Evolutionary conservation across 495 filamentous ascomycete species (phyloP).

Genomic region (Podospora didyma): DNA sequence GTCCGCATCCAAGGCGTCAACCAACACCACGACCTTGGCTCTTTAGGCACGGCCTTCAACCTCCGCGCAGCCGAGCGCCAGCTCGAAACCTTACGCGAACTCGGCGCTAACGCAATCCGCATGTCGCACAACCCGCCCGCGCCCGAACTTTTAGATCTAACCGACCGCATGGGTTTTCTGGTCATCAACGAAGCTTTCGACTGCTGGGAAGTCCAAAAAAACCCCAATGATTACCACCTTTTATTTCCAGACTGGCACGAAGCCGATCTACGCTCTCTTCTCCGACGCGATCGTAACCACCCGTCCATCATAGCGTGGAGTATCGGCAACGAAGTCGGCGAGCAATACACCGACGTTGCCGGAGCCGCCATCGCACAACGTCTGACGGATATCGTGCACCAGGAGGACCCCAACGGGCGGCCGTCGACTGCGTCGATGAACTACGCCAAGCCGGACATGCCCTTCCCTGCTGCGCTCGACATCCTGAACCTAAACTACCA

Average conservation of each 20-base stretch:
- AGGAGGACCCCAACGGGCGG: conserved; percentile 41
- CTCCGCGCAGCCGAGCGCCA: conserved; percentile 40
- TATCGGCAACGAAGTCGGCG: conserved; percentile 44
- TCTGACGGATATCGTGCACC: conserved; percentile 31
- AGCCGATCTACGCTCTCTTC: conserved; percentile 40
- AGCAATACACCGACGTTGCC: conserved; percentile 27
- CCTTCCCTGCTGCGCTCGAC: conserved; percentile 34
- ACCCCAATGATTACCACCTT: conserved; percentile 40
- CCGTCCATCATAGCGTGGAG: conserved; percentile 48
- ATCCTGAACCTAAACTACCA: conserved; percentile 48
- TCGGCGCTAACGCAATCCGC: conserved; percentile 45
- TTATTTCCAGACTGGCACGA: conserved; percentile 48
- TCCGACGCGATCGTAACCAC: conserved; percentile 49
- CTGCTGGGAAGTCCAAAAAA: conserved; percentile 36
- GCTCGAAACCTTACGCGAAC: conserved; percentile 39
- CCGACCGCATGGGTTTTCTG: conserved; percentile 55
- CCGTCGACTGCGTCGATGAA: conserved; percentile 37
- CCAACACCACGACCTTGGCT: conserved; percentile 47
- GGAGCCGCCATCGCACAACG: conserved; percentile 24
- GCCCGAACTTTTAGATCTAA: conserved; percentile 53
- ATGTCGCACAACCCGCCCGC: conserved; percentile 49
- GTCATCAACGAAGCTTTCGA: conserved; percentile 52
- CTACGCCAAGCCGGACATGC: conserved; percentile 23
- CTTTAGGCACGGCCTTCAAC: conserved; percentile 43
- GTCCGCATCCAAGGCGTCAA: conserved; percentile 38